Base-by-base conservation (phyloP, 768 basidiomycete species). In the Phallus indusiatus region DNA sequence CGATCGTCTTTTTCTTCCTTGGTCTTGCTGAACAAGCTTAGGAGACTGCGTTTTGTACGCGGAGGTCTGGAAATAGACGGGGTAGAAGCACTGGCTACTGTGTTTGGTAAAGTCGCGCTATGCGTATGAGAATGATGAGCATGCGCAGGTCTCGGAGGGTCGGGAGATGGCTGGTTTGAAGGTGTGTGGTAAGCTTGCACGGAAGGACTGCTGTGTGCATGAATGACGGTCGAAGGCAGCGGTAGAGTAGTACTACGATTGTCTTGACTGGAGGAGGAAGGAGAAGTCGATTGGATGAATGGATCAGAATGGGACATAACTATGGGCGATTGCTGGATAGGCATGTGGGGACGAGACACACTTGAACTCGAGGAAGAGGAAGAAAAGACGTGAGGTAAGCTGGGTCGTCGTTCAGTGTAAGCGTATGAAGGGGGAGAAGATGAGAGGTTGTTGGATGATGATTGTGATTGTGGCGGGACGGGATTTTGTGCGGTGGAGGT, bases 11-110 rank as follows among this genome's bases (percentile, higher is more conserved):
- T 17, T 33, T 59, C 54, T 21, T 33, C 5, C 42, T 33, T 37
- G 2, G 12, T 42, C 60, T 59, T 64, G 17, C 51, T 59, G 54
- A 65, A 65, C 42, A 65, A 37, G 53, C 64, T 65, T 28, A 63
- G 35, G 42, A 65, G 20, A 53, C 64, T 65, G 51, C 60, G 60
- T 47, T 65, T 65, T 28, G 60, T 53, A 14, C 60, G 60, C 46
- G 64, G 63, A 42, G 42, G 42, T 14, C 56, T 55, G 16, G 56
- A 12, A n/a, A n/a, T n/a, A n/a, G 33, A 24, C 10, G 10, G 57
- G 22, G 36, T 4, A 11, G 21, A 24, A 42, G 2, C 4, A 14
- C 4, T 14, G 14, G 42, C 42, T 12, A 28, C 7, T 28, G 42
- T n/a, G 12, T 4, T 42, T n/a, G 48, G 34, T 47, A 48, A 35